phyloP scores from a whole-genome alignment of 2,329 filamentous ascomycete species.

The Pyrenophora graminea region DNA sequence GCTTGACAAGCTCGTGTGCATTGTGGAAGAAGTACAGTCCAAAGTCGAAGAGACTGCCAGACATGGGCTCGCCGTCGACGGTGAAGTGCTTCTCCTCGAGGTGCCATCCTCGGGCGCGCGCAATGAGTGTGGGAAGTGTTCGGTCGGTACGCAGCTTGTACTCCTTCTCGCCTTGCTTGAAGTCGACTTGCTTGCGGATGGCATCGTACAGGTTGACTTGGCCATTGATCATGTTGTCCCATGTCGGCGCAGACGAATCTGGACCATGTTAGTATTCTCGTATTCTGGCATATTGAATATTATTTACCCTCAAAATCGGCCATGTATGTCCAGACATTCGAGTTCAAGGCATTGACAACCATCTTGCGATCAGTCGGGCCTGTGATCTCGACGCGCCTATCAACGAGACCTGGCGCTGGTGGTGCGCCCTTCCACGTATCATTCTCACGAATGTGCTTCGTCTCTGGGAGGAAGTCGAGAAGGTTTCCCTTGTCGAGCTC shows the following conservation, averaged over 20 bases:
- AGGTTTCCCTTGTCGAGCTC: conserved; percentile 89
- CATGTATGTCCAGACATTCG: conserved; percentile 98
- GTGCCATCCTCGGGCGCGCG: conserved; percentile 95
- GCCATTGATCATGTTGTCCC: conserved; percentile 99
- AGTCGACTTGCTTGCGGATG: conserved; percentile 90
- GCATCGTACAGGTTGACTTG: conserved; percentile 98
- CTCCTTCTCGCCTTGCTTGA: conserved; percentile 92
- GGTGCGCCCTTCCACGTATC: conserved; percentile 90
- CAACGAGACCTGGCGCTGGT: conserved; percentile 88
- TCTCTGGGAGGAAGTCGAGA: conserved; percentile 94
- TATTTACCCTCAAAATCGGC: conserved; percentile 90
- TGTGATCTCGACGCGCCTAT: conserved; percentile 95
- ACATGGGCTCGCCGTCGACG: conserved; percentile 92
- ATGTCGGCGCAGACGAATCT: conserved; percentile 95
- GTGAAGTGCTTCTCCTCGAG: conserved; percentile 98
- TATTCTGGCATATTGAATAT: background rate
- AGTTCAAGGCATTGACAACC: conserved; percentile 96
- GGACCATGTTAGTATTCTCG: conserved; percentile 15
- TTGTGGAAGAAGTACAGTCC: conserved; percentile 99
- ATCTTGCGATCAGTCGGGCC: conserved; percentile 98
- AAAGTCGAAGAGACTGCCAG: conserved; percentile 92
- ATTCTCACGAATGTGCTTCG: conserved; percentile 91
- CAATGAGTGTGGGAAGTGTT: conserved; percentile 85
- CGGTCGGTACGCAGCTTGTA: conserved; percentile 96
- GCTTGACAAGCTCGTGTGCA: conserved; percentile 81